phyloP scores from a whole-genome alignment of 2,329 filamentous ascomycete genomes.

The Colletotrichum simmondsii region DNA sequence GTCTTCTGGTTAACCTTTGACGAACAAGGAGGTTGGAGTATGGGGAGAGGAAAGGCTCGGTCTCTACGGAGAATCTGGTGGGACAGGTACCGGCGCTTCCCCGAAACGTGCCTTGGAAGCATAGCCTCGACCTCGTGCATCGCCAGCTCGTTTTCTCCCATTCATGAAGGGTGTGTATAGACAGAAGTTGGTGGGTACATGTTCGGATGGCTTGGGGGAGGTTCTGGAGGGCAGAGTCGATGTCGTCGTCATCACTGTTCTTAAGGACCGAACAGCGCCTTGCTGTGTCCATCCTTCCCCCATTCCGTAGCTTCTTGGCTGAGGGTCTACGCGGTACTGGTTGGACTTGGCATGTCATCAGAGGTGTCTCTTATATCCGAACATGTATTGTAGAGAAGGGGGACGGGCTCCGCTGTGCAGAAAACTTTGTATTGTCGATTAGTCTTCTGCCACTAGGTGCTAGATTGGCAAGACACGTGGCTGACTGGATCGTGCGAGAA shows the following conservation, averaged over 20 bases:
- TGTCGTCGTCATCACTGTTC: conserved; percentile 25
- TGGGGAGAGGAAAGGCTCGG: no score
- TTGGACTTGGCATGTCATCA: conserved; percentile 27
- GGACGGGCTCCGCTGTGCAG: no score
- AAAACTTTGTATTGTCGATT: neutral
- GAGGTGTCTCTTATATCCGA: conserved; percentile 11
- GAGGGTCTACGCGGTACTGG: neutral
- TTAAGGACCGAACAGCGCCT: no score
- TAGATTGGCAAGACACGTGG: neutral
- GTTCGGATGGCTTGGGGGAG: no score
- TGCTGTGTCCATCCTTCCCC: neutral
- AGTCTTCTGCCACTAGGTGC: neutral
- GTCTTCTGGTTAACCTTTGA: no score
- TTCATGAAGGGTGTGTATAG: neutral
- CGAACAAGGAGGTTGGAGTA: no score
- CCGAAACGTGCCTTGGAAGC: no score
- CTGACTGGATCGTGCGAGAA: neutral
- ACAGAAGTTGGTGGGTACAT: no score
- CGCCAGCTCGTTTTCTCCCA: no score
- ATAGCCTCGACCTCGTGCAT: no score
- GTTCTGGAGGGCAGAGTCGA: neutral
- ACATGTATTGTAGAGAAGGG: neutral
- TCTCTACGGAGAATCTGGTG: no score
- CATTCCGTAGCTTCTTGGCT: neutral
- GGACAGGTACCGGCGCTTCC: no score